A percentile compares a stretch with the other conserved stretches of the same genome.
phyloP scores from a whole-genome alignment of 2,329 filamentous ascomycete genomes.

The Endoconidiophora polonica region DNA sequence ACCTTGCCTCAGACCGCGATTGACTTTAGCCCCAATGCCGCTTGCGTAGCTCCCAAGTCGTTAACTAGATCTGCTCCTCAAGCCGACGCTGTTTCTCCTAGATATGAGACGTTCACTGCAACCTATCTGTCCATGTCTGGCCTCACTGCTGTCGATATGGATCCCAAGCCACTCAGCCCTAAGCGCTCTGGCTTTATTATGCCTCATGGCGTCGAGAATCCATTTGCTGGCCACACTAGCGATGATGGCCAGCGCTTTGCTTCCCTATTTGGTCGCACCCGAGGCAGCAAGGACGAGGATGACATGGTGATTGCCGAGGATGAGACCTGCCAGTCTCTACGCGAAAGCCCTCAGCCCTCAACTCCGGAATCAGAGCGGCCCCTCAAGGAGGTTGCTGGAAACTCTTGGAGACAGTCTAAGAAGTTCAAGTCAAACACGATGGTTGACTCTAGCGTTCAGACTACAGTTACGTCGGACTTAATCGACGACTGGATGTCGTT shows the following conservation, averaged over 20 bases:
- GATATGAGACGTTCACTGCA: background rate
- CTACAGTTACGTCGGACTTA: slow-evolving; percentile 61
- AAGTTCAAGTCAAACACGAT: background rate
- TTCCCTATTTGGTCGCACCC: slow-evolving; percentile 27
- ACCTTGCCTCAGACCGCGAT: slow-evolving; percentile 1
- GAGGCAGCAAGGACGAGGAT: background rate
- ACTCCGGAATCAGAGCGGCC: slow-evolving; percentile 39
- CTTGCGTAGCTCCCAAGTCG: background rate
- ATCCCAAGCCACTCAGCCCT: slow-evolving; percentile 23
- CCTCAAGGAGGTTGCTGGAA: slow-evolving; percentile 47
- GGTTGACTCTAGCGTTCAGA: slow-evolving; percentile 46
- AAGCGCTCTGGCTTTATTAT: slow-evolving; percentile 41
- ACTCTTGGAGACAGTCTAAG: slow-evolving; percentile 27
- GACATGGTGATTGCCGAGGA: slow-evolving; percentile 43
- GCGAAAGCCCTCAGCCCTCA: slow-evolving; percentile 24
- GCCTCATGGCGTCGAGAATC: slow-evolving; percentile 27
- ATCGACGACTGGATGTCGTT: slow-evolving; percentile 60
- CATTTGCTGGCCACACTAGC: slow-evolving; percentile 16
- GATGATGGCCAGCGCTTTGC: slow-evolving; percentile 22
- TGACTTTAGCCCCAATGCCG: slow-evolving; percentile 2
- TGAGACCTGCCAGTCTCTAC: slow-evolving; percentile 39
- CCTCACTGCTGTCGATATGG: slow-evolving; percentile 9
- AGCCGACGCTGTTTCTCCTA: slow-evolving; percentile 3
- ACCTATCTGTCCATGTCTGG: slow-evolving; percentile 6
- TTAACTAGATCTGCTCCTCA: slow-evolving; percentile 1